Base-by-base conservation (phyloP, 2,329 filamentous ascomycete species). In the Phialophora chinensis region DNA sequence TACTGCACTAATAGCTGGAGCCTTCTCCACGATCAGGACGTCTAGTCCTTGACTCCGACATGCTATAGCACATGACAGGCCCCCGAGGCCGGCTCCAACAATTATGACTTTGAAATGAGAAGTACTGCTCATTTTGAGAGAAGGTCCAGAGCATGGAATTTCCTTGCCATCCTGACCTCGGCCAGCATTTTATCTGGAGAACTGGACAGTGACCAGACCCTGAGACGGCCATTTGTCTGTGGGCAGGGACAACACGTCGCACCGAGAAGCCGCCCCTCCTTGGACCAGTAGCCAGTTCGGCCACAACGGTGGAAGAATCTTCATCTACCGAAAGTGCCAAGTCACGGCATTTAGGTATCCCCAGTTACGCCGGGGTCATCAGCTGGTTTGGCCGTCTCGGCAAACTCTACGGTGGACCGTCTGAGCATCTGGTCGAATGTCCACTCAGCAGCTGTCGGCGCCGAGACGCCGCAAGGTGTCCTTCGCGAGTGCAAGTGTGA, bases 51-150 rank as follows among this genome's bases (percentile, higher is more conserved):
- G 17, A 27, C 49, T 23, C 38, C 57, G 38, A 50, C 63, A 65
- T 29, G 63, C 31, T 23, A 65, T 60, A n/a, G 56, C 58, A 54
- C 56, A 59, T 11, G 63, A 58, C 3, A 65, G 56, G 8, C 63
- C 63, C 5, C 63, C 63, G 44, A 55, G 74, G 3, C 80, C 79
- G 17, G 78, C 79, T 17, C 79, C 79, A 4, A 75, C 66, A 8
- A 76, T 69, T 35, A 61, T 54, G 44, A 66, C 65, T 27, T 56
- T 66, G 38, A 60, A 50, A 31, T 23, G 25, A 20, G 38, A 50
- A 20, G 27, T 23, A 14, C 14, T 60, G 11, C 42, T 23, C 57
- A 60, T 60, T 60, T 60, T 38, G 17, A n/a, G 33, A 11, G 12
- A 20, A 49, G 17, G 23, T 60, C 3, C 23, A 31, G 5, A 12